phyloP scores from a whole-genome alignment of 805 yeast species.

The Lipomyces orientalis region DNA sequence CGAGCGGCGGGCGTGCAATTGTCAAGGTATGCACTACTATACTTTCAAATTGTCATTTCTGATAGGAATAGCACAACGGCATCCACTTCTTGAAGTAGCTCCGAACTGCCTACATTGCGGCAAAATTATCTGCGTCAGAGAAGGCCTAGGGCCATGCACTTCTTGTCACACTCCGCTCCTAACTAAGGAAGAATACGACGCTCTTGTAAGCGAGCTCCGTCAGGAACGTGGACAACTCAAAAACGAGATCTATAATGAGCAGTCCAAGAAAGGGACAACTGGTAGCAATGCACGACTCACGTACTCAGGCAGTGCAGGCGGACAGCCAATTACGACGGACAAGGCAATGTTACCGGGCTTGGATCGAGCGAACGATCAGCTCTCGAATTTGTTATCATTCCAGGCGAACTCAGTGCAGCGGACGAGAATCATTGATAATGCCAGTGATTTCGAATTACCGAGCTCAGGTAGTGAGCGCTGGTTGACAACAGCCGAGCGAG shows the following conservation, averaged over 20 bases:
- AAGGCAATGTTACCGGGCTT: constrained; percentile 43
- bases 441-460: constrained; percentile 81
- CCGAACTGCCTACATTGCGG: constrained; percentile 97
- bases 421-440: constrained; percentile 90
- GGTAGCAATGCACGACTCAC: constrained; percentile 18
- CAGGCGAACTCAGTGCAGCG: constrained; percentile 89
- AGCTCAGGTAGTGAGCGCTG: constrained; percentile 65
- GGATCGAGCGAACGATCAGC: constrained; percentile 69
- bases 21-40: constrained; percentile 29
- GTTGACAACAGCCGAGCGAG: constrained; percentile 85
- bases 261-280: neutral
- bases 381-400: constrained; percentile 75
- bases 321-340: constrained; percentile 19
- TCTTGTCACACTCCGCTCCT: constrained; percentile 76
- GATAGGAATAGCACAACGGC: constrained; percentile 51
- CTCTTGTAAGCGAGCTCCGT: constrained; percentile 59
- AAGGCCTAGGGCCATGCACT: constrained; percentile 90
- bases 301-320: constrained; percentile 33
- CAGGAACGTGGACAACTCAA: constrained; percentile 58
- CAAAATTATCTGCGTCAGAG: constrained; percentile 85
- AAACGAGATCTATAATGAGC: constrained; percentile 39
- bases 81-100: constrained; percentile 85
- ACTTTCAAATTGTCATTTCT: neutral
- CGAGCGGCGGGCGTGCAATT: constrained; percentile 28
- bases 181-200: constrained; percentile 62